Percentiles rank a stretch among this genome's conserved stretches.
Conservation (phyloP, 108 stramenopile species). For the Nannochloropsis gaditana region DNA sequence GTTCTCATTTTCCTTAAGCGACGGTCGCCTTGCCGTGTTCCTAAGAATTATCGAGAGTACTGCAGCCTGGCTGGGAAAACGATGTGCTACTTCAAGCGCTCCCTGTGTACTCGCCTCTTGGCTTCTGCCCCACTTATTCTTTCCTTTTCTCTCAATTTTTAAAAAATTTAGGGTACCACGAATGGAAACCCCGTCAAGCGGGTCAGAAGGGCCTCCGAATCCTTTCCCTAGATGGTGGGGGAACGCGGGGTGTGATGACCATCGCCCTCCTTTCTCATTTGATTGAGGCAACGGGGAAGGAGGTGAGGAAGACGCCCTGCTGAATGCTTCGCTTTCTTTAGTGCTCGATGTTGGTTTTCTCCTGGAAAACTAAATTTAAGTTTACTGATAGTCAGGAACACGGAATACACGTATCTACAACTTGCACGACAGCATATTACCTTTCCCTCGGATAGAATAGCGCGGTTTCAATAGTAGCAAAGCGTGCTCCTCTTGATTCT, state of each 20-base stretch:
- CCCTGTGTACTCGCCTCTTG: too few relatives aligned
- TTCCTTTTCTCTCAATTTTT: background rate
- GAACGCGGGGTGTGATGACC: conserved; percentile 48
- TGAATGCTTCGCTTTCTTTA: background rate
- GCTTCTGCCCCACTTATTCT: background rate
- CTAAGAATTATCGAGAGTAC: too few relatives aligned
- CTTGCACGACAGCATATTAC: too few relatives aligned
- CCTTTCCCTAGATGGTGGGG: conserved; percentile 54
- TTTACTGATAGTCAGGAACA: background rate
- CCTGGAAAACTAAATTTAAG: too few relatives aligned
- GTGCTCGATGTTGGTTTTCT: too few relatives aligned
- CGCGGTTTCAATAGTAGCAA: too few relatives aligned
- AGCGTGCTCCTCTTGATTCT: too few relatives aligned
- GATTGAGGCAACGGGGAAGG: conserved; percentile 34
- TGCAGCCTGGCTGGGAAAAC: too few relatives aligned
- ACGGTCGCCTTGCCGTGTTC: too few relatives aligned
- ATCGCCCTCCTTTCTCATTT: conserved; percentile 39
- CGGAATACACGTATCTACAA: too few relatives aligned
- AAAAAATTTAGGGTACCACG: conserved; percentile 29
- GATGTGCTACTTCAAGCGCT: too few relatives aligned
- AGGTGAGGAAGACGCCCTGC: conserved; percentile 24
- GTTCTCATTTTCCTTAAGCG: background rate
- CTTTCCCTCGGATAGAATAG: too few relatives aligned
- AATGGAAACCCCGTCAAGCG: conserved; percentile 34
- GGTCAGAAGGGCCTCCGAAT: conserved; percentile 52